A percentile compares a stretch with the other conserved stretches of the same genome.
phyloP scores from a whole-genome alignment of 495 filamentous ascomycete species.

The Cladorrhinum samala region DNA sequence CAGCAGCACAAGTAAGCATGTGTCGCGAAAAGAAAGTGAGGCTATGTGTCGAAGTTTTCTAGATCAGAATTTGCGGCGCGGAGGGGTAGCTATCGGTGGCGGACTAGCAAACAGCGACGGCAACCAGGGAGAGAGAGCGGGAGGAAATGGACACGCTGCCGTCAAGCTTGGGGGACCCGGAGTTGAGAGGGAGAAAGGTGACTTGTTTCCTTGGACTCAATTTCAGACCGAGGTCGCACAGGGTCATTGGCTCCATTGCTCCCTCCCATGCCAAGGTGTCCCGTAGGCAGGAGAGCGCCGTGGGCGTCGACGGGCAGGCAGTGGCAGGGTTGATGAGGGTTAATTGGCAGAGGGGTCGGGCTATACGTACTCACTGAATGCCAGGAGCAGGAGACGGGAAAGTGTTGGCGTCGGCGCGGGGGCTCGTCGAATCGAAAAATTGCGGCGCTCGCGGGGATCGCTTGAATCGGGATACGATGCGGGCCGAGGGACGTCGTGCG shows the following conservation, averaged over 20 bases:
- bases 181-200: too few species aligned
- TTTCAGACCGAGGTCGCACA: neutral
- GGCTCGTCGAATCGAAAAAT: too few species aligned
- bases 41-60: neutral
- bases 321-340: slow-evolving; percentile 7
- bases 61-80: neutral
- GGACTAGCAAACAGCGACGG: neutral
- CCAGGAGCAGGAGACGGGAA: neutral
- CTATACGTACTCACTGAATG: neutral
- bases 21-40: neutral
- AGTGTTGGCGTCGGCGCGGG: too few species aligned
- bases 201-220: neutral
- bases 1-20: slow-evolving; percentile 6
- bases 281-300: neutral
- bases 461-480: slow-evolving; percentile 6
- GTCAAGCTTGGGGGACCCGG: neutral
- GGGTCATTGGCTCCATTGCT: neutral
- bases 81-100: neutral
- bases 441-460: neutral
- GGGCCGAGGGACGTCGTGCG: slow-evolving; percentile 10
- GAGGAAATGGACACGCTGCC: neutral
- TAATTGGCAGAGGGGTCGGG: slow-evolving; percentile 4
- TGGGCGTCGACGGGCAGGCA: neutral
- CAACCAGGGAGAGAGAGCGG: neutral
- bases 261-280: too few species aligned